These are phyloP conservation scores for Tilletiaria anomala DNA, from an alignment of 1,284 basidiomycete genomes.

Conservation along the genomic window DNA sequence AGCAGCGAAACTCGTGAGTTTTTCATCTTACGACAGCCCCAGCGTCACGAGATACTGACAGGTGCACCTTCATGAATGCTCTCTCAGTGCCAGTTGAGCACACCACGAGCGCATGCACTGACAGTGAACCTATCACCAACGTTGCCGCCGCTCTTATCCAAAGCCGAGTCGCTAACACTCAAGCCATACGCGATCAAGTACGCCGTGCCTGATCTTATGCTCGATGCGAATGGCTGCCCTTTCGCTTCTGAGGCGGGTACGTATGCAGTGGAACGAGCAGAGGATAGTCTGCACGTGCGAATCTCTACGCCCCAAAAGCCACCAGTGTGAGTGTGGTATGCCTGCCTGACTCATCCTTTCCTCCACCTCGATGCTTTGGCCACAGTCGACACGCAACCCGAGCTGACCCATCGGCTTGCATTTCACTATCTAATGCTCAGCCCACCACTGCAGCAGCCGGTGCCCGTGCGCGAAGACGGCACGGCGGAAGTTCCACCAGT, in stretches of 20 bases:
- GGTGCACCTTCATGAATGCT: neutral
- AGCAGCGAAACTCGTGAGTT: neutral
- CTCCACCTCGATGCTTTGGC: too few species aligned
- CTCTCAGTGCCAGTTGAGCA: neutral
- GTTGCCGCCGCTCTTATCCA: neutral
- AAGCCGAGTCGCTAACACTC: neutral
- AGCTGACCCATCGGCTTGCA: neutral
- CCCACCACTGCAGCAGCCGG: neutral
- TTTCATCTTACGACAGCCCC: neutral
- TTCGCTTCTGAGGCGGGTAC: neutral
- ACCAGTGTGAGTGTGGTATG: neutral
- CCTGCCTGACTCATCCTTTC: too few species aligned
- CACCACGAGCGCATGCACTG: neutral
- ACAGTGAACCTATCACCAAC: neutral
- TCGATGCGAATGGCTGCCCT: neutral
- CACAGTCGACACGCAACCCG: neutral
- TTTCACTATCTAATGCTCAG: neutral
- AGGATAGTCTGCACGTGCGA: neutral
- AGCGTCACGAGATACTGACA: neutral
- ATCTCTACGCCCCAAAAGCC: neutral
- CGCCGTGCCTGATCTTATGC: neutral
- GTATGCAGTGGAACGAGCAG: neutral
- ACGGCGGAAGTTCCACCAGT: slow-evolving; percentile 5
- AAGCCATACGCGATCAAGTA: neutral
- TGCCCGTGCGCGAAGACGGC: slow-evolving; percentile 14